A percentile compares a stretch with the other conserved stretches of the same genome.
These are phyloP conservation scores for Entoloma clypeatum DNA, from an alignment of 1,284 basidiomycete genomes.

Conservation along the genomic window DNA sequence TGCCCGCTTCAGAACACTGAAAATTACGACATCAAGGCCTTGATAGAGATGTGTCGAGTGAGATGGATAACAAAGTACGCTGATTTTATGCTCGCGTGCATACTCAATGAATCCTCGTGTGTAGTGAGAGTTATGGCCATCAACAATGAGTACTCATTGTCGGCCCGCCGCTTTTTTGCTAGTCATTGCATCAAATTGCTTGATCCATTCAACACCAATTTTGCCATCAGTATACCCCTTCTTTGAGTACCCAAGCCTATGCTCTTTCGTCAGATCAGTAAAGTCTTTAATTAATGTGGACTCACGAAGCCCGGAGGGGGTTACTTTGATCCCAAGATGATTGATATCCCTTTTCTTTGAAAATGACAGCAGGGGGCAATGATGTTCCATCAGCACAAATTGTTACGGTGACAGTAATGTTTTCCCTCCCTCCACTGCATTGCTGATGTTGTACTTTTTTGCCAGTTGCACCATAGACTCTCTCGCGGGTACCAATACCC, in stretches of 20 bases:
- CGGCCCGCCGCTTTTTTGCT: constrained; percentile 27
- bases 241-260: constrained; percentile 11
- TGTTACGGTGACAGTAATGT: constrained; percentile 36
- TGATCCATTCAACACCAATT: constrained; percentile 13
- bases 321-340: constrained; percentile 36
- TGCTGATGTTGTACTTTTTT: constrained; percentile 31
- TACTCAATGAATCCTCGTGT: constrained; percentile 35
- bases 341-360: constrained; percentile 34
- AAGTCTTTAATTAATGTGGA: constrained; percentile 9
- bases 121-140: constrained; percentile 44
- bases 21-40: constrained; percentile 39
- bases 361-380: constrained; percentile 32
- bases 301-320: constrained; percentile 34
- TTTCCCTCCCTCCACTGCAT: constrained; percentile 29
- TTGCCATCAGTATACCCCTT: constrained; percentile 17
- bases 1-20: constrained; percentile 25
- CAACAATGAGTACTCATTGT: constrained; percentile 32
- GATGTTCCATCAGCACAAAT: constrained; percentile 35
- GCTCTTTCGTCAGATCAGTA: constrained; percentile 5
- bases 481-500: constrained; percentile 17
- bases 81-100: constrained; percentile 30
- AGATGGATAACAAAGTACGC: constrained; percentile 38
- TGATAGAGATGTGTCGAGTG: constrained; percentile 43
- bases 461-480: constrained; percentile 26
- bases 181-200: constrained; percentile 23